phyloP scores from a whole-genome alignment of 1,284 basidiomycete species.

The Exobasidium rhododendri region DNA sequence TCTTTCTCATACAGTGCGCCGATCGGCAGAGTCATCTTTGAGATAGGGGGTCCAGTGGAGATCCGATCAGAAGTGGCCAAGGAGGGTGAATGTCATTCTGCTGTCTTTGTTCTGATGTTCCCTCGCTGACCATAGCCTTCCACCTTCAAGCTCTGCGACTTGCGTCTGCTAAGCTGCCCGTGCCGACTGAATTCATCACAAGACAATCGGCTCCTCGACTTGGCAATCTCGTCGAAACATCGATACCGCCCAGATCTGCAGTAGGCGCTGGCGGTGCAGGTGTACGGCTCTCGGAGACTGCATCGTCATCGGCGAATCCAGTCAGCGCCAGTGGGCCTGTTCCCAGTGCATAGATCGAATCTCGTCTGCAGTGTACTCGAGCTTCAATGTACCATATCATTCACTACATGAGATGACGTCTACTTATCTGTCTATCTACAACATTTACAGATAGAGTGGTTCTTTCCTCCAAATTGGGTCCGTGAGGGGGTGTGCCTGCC shows the following conservation, averaged over 20 bases:
- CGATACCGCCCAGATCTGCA: slow-evolving; percentile 9
- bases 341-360: too few relatives aligned
- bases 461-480: too few relatives aligned
- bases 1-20: neutral
- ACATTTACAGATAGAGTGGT: too few relatives aligned
- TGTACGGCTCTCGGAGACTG: neutral
- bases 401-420: too few relatives aligned
- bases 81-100: slow-evolving; percentile 69
- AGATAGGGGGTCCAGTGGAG: slow-evolving; percentile 78
- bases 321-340: neutral
- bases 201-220: slow-evolving; percentile 70
- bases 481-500: too few relatives aligned
- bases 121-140: neutral
- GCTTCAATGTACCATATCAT: too few relatives aligned
- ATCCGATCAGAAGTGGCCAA: slow-evolving; percentile 89
- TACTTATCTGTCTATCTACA: too few relatives aligned
- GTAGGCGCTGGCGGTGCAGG: slow-evolving; percentile 8
- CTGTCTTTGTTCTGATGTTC: neutral
- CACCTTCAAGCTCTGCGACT: slow-evolving; percentile 70
- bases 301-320: neutral
- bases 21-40: slow-evolving; percentile 88
- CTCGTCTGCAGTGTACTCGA: too few relatives aligned
- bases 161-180: slow-evolving; percentile 84
- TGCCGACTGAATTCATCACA: slow-evolving; percentile 82
- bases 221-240: slow-evolving; percentile 59